Evolutionary conservation across 1,284 basidiomycete genomes (phyloP).

Genomic region (Melampsora americana): DNA sequence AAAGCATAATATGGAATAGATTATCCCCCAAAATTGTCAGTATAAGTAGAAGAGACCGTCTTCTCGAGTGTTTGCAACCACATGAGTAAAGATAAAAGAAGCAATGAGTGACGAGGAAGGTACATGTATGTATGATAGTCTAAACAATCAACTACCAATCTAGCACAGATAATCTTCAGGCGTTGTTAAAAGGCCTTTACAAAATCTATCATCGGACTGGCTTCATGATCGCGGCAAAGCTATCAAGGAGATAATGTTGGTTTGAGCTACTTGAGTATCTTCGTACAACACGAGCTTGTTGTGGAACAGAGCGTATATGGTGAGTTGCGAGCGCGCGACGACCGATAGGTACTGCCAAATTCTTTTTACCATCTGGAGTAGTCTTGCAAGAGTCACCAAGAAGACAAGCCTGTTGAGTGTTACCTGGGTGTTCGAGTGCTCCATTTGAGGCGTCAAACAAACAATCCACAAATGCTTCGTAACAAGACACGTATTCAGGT

Average conservation of each 20-base stretch:
- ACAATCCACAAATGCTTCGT: constrained; percentile 36
- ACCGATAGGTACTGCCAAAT: constrained; percentile 15
- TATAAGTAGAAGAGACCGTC: neutral
- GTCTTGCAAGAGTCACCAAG: constrained; percentile 29
- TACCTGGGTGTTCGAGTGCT: constrained; percentile 28
- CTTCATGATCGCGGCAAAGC: neutral
- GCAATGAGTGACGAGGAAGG: no score
- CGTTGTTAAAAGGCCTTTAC: no score
- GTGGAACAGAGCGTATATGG: neutral
- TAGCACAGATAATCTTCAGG: no score
- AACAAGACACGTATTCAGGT: constrained; percentile 42
- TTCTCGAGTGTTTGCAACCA: no score
- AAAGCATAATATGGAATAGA: no score
- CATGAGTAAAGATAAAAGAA: no score
- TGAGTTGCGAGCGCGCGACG: constrained; percentile 12
- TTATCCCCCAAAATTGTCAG: neutral
- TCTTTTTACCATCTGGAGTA: constrained; percentile 26
- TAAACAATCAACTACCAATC: no score
- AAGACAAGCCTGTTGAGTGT: constrained; percentile 35
- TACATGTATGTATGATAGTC: no score
- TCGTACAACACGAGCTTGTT: neutral
- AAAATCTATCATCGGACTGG: neutral
- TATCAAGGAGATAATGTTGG: neutral
- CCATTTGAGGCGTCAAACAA: constrained; percentile 32
- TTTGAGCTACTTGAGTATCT: neutral